Evolutionary conservation across 2,329 filamentous ascomycete genomes (phyloP).

Genomic region (Diaporthe sp.): DNA sequence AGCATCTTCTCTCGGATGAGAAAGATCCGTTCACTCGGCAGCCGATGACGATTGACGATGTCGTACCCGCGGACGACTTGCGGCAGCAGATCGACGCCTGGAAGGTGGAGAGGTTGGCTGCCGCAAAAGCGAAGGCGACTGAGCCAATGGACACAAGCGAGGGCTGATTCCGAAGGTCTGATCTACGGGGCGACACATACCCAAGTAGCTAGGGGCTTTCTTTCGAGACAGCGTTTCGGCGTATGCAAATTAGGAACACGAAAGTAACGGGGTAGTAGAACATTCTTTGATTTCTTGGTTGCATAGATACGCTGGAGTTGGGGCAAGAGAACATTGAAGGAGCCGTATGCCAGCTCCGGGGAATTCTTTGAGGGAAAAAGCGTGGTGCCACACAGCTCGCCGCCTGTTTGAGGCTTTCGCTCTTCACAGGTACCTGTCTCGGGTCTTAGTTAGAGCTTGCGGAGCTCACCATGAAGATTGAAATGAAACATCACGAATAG

Average conservation of each 20-base stretch:
- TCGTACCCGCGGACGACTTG: slow-evolving; percentile 66
- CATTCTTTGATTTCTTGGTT: neutral
- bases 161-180: slow-evolving; percentile 45
- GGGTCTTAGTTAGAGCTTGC: neutral
- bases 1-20: slow-evolving; percentile 72
- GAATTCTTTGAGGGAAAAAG: neutral
- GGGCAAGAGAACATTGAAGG: neutral
- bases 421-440: neutral
- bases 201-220: neutral
- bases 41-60: slow-evolving; percentile 73
- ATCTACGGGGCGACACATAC: too few relatives aligned
- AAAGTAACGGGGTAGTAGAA: neutral
- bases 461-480: slow-evolving; percentile 16
- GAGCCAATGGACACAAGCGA: slow-evolving; percentile 62
- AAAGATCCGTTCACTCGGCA: slow-evolving; percentile 73
- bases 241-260: neutral
- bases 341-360: neutral
- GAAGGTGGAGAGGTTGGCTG: slow-evolving; percentile 66
- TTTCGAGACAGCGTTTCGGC: neutral
- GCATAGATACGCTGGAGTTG: slow-evolving; percentile 34
- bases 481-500: slow-evolving; percentile 25
- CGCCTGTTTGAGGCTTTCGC: neutral
- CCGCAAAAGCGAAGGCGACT: slow-evolving; percentile 54
- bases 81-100: slow-evolving; percentile 65
- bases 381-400: neutral